Evolutionary conservation across 1,284 basidiomycete species (phyloP), one percentile per base, ranked within the genome.

Genomic region (Rhodotorula sp.): DNA sequence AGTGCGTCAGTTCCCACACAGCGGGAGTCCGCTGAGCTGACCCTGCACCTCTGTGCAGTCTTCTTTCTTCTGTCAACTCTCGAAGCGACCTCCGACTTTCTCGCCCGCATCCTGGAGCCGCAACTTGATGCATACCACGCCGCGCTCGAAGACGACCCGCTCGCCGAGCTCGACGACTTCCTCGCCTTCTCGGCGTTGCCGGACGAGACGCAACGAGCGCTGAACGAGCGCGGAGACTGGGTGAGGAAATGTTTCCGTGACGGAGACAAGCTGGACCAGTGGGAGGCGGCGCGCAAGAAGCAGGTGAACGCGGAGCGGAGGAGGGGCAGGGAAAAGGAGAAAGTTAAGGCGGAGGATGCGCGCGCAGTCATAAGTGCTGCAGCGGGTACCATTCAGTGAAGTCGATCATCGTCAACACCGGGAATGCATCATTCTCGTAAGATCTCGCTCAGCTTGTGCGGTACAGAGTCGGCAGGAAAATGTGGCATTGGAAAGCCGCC

Each of bases 151-250:
- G 7, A 14, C 13, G 70, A 64, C 53, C 65, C 70, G 27, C 58
- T 71, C 46, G 66, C 53, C 45, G 70, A 71, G 27, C 34, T 71
- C 16, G 66, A 71, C 66, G 70, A 71, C 53, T 71, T 64, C 34
- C 54, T 67, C 41, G 25, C 42, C 1, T 64, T 57, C 44, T 23
- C 53, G 16, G 27, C 27, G 8, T 49, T 71, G 13, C 66, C 66
- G 9, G 12, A 16, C 8, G 23, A 14, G 46, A 65, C 49, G 3
- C 13, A 50, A 41, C 17, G 10, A 4, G 7, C 25, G n/a, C 58
- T 71, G 23, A 62, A 71, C 9, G 46, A 57, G 27, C 14, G 70
- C 27, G 61, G 44, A 10, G 70, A 71, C 27, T 71, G 70, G 70
- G 70, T 64, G 14, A 61, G 48, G 52, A 7, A 42, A 42, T 59